Base-by-base conservation (phyloP, 2,329 filamentous ascomycete genomes). In the Arthrobotrys iridis region DNA sequence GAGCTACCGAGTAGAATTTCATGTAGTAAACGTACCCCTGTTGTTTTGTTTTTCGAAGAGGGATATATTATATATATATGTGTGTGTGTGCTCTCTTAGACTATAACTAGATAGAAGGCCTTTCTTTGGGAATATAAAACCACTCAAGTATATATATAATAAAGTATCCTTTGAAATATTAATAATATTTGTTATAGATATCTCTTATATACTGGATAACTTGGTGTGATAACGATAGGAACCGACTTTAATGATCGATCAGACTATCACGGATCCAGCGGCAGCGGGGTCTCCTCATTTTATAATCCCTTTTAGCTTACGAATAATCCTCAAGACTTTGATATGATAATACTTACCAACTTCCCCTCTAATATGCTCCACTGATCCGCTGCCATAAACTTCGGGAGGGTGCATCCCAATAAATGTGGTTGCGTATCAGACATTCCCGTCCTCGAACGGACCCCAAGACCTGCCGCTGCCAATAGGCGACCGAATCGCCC, bases 331-430 rank as follows among this genome's bases (percentile, higher is more conserved):
- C 22, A 24, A 28, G 26, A 3, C 52, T 6, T 59, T 18, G 55
- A 41, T 59, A 24, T 59, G 22, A 59, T 41, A 43, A 26, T 43
- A 20, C 4, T 26, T 15, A 11, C 33, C 18, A 58, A 26, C 33
- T 43, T 28, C n/a, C 30, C 15, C 11, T 40, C 18, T 4, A 26
- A 35, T 50, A 48, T 24, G 22, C 40, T 63, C 59, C 28, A 37
- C 59, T 26, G 26, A 50, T 63, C 59, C 43, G 43, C 59, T 63
- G 59, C 33, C 59, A 37, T 30, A 24, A 22, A 50, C 22, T 24
- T 24, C 10, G 59, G 33, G 33, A 63, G 10, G 15, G 43, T 13
- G 20, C n/a, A 10, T n/a, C 20, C 20, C 10, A 24, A 24, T 22
- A 57, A 22, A 30, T 37, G 22, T 45, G 8, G 13, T 50, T 18